Conservation (phyloP, 352 stramenopile species). For the Globisporangium cederbergense region DNA sequence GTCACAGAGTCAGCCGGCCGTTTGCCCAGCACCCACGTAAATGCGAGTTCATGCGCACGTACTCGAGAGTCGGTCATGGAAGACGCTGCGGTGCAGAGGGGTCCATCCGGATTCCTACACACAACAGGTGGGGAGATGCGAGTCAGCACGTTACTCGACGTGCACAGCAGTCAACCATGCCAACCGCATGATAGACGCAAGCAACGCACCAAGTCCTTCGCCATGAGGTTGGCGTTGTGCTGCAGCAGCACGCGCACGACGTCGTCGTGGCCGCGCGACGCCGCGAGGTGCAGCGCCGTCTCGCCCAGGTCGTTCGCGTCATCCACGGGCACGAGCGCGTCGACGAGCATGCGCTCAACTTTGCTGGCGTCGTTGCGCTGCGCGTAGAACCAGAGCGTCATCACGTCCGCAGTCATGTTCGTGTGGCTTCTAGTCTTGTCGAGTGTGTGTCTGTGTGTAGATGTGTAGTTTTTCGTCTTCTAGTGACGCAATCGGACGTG, state of each 20-base stretch:
- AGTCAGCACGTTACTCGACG: constrained; percentile 4
- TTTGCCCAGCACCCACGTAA: background rate
- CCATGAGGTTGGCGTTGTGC: constrained; percentile 45
- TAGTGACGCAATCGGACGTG: constrained; percentile 2
- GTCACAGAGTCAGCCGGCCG: background rate
- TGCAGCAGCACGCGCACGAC: constrained; percentile 52
- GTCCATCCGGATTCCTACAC: constrained; percentile 80
- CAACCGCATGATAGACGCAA: background rate
- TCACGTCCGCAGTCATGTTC: constrained; percentile 2
- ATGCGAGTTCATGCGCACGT: constrained; percentile 15
- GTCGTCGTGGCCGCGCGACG: constrained; percentile 46
- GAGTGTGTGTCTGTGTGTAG: background rate
- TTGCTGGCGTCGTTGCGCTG: background rate
- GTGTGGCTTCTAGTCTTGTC: background rate
- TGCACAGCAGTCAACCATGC: too few species aligned
- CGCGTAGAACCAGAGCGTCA: constrained; percentile 11
- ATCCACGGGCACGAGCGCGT: constrained; percentile 38
- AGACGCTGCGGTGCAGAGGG: constrained; percentile 68
- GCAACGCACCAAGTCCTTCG: constrained; percentile 57
- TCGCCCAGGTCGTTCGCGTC: constrained; percentile 67
- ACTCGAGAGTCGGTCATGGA: constrained; percentile 69
- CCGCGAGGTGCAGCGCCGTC: constrained; percentile 73
- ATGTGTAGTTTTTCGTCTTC: constrained; percentile 9
- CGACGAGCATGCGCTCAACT: constrained; percentile 20
- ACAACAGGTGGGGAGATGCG: constrained; percentile 4